A percentile compares a stretch with the other conserved stretches of the same genome.
These are phyloP conservation scores for Colletotrichum sp. DNA, from an alignment of 2,329 filamentous ascomycete genomes.

Conservation along the genomic window DNA sequence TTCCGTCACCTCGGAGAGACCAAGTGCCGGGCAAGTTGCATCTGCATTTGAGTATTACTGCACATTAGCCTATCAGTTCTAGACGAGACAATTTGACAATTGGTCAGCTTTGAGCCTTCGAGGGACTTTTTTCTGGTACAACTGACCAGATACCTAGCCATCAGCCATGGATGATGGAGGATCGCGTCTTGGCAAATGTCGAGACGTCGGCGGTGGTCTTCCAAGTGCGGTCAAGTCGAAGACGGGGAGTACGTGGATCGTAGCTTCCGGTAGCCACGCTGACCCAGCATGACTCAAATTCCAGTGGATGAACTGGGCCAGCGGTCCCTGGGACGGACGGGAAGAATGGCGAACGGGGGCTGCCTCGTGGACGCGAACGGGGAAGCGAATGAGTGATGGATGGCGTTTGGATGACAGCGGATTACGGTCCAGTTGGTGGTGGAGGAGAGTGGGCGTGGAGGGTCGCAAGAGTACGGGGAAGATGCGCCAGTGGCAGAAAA, in stretches of 20 bases:
- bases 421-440: not conserved
- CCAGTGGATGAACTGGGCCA: not conserved
- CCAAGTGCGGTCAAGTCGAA: not conserved
- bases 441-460: not conserved
- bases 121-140: not conserved
- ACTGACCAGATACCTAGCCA: not conserved
- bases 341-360: not conserved
- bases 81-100: not conserved
- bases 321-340: not conserved
- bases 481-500: not conserved
- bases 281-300: constrained; percentile 2
- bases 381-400: not conserved
- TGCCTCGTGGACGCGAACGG: not conserved
- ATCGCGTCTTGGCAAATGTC: not conserved
- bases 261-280: not conserved
- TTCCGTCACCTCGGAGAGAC: not conserved
- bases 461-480: not conserved
- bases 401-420: not conserved
- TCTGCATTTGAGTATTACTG: not conserved
- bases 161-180: not conserved
- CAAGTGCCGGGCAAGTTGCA: constrained; percentile 6
- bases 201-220: not conserved
- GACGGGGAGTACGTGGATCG: not conserved
- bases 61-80: not conserved
- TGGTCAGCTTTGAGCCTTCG: not conserved